Base-by-base conservation (phyloP, 805 yeast species). In the Metschnikowia similis region DNA sequence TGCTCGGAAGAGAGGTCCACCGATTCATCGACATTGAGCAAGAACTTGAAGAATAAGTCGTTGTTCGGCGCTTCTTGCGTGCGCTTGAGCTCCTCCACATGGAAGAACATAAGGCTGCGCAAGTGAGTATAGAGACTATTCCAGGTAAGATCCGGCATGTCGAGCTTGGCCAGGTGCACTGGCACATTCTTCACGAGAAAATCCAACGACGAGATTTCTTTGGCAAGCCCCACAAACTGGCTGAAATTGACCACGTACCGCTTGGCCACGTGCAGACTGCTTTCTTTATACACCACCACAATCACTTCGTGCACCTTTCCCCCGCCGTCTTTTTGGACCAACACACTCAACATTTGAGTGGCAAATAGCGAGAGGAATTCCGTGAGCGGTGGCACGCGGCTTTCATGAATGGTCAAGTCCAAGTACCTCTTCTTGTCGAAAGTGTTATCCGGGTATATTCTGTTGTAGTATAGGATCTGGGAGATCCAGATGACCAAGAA, bases 401-500 rank as follows among this genome's bases (percentile, higher is more conserved):
- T 66, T 48, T 70, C 71, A 52, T 67, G 64, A 4, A 74, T 70
- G 0, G 76, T 65, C n/a, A 69, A 50, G 41, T 75, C 75, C 55
- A 77, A 77, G 30, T 75, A 68, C 26, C 72, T 70, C 3, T 67
- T 66, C 10, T 61, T 59, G 21, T 66, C 69, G 59, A 79, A 87
- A 0, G 84, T 70, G 45, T 70, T 75, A 1, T 50, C 57, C 0
- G 84, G 84, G 56, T 86, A 86, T 0, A 86, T 64, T 1, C 65
- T 60, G 42, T 82, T 73, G 45, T 76, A 66, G 60, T 77, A 83
- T 44, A 84, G 63, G 1, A 84, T 69, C 38, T 80, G 80, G 51
- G 84, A 84, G 8, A 80, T 59, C 67, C 78, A 73, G 0, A 76
- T 79, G 2, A 70, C 65, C 10, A 84, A 51, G 46, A 82, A 76